Base-by-base conservation (phyloP, 225 moss, liverwort and hornwort genomes). In the Polytrichum formosum region DNA sequence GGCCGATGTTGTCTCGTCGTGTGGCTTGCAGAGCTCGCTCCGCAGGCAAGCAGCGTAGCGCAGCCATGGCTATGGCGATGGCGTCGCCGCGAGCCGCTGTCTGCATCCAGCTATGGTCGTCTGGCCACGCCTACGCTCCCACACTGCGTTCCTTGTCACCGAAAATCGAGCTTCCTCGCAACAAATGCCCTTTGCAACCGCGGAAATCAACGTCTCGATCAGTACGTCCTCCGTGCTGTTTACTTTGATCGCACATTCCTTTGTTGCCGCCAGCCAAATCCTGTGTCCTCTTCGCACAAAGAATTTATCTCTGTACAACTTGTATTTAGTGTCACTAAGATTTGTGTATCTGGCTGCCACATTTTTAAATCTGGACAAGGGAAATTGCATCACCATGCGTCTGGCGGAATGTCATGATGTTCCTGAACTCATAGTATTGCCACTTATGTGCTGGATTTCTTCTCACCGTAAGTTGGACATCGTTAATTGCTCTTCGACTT, bases 31-130 rank as follows among this genome's bases (percentile, higher is more conserved):
- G 5, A 23, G 5, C 53, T 16, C 46, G 13, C 4, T 46, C 46
- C 46, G 7, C 31, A 31, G 31, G 31, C 13, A 13, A 37, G 13
- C 46, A 46, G 46, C 3, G 61, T 55, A 76, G 62, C 66, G 69
- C 66, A 76, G 70, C 66, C 69, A 76, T 80, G 80, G 80, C 80
- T 46, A 46, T 46, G 46, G 46, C 35, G 72, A 80, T 76, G 72
- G 76, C 73, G 76, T 80, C 73, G 60, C 70, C 73, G 69, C 69
- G 19, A 70, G 73, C 60, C n/a, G 73, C 64, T 58, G 21, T 7
- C 70, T 66, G 66, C 76, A 68, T 76, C 73, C 73, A 56, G 64
- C 72, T 71, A 69, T 80, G 75, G 72, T 61, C 46, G 65, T 60
- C 72, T 20, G 61, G 27, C 58, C 76, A 53, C 72, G 37, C 22